These are phyloP conservation scores for Pisolithus orientalis DNA, from an alignment of 768 basidiomycete species.

Conservation along the genomic window DNA sequence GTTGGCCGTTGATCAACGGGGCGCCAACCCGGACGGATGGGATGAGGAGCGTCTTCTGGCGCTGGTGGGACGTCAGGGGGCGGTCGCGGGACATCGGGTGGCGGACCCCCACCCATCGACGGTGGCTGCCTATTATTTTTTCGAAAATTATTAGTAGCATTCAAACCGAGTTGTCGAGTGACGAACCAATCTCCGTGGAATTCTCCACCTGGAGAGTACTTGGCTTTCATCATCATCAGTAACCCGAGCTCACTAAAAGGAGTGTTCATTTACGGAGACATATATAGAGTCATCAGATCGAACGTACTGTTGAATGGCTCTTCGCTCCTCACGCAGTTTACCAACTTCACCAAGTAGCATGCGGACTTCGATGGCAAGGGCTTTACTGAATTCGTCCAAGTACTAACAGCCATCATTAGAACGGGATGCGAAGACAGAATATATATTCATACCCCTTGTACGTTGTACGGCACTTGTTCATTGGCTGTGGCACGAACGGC, in stretches of 20 bases:
- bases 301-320: slow-evolving; percentile 72
- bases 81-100: slow-evolving; percentile 39
- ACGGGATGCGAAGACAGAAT: slow-evolving; percentile 2
- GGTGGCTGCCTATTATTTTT: slow-evolving; percentile 37
- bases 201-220: slow-evolving; percentile 81
- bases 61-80: slow-evolving; percentile 37
- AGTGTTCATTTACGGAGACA: slow-evolving; percentile 2
- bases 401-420: slow-evolving; percentile 41
- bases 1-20: slow-evolving; percentile 34
- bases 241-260: slow-evolving; percentile 63
- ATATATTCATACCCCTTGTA: slow-evolving; percentile 57
- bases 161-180: not conserved
- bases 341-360: slow-evolving; percentile 82
- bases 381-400: slow-evolving; percentile 82
- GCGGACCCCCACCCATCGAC: slow-evolving; percentile 24
- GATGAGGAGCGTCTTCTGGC: slow-evolving; percentile 36
- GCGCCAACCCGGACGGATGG: slow-evolving; percentile 57
- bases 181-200: slow-evolving; percentile 76
- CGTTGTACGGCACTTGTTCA: slow-evolving; percentile 77
- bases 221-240: slow-evolving; percentile 61
- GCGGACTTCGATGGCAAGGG: slow-evolving; percentile 75
- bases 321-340: slow-evolving; percentile 72
- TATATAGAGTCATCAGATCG: not conserved
- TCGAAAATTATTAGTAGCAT: not conserved
- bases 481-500: slow-evolving; percentile 66